phyloP scores from a whole-genome alignment of 768 basidiomycete species.

The Suillus cothurnatus region DNA sequence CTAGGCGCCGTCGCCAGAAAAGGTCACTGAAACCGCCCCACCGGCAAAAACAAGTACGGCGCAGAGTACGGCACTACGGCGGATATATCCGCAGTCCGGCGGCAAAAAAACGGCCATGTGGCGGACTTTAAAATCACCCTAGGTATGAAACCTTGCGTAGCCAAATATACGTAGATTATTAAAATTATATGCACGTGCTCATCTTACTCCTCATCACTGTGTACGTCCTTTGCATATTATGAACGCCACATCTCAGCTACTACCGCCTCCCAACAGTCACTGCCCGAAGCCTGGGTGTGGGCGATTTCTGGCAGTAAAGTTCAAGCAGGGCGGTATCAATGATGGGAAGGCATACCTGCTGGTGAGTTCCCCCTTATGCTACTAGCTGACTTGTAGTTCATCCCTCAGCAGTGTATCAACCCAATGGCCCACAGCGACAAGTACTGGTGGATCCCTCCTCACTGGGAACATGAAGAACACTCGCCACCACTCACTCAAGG shows the following conservation, averaged over 20 bases:
- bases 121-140: no score
- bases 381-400: neutral
- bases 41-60: no score
- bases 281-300: neutral
- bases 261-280: neutral
- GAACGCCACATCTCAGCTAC: neutral
- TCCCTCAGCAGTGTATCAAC: neutral
- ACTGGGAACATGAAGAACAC: neutral
- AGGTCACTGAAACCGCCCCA: no score
- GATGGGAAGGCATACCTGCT: neutral
- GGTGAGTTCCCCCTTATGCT: neutral
- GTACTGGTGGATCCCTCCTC: neutral
- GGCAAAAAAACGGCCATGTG: no score
- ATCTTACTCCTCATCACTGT: no score
- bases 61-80: no score
- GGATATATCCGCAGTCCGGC: no score
- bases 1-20: no score
- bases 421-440: neutral
- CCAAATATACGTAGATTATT: no score
- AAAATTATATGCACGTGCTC: no score
- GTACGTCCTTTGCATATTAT: no score
- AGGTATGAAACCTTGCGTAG: no score
- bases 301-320: neutral
- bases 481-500: neutral
- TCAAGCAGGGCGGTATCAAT: neutral